Conservation (phyloP, 2,329 filamentous ascomycete genomes). For the Aspergillus clavatus region DNA sequence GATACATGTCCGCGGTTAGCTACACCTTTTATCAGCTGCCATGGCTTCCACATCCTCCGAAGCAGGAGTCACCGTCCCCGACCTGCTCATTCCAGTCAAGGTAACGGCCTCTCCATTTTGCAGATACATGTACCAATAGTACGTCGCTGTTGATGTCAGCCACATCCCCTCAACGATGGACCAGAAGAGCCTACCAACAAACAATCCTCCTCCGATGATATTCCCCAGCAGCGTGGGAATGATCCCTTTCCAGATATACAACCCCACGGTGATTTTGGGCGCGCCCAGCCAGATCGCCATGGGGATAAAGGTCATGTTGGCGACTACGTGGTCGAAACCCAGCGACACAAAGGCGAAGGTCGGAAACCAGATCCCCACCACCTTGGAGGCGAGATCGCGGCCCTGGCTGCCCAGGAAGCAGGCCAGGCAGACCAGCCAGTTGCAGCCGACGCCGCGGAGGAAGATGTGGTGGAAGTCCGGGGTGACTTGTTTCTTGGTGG, state of each 20-base stretch:
- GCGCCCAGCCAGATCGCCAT: conserved; percentile 48
- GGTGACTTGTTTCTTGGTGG: conserved; percentile 46
- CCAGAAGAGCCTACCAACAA: conserved; percentile 39
- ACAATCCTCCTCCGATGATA: conserved; percentile 50
- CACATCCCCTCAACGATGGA: neutral
- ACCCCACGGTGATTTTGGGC: conserved; percentile 41
- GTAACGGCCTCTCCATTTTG: conserved; percentile 18
- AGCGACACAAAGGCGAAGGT: conserved; percentile 52
- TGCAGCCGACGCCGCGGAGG: conserved; percentile 51
- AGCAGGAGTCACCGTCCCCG: neutral
- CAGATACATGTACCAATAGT: conserved; percentile 48
- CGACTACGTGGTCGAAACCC: conserved; percentile 53
- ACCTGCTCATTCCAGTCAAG: conserved; percentile 12
- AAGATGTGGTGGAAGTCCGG: conserved; percentile 52
- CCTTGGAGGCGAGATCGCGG: conserved; percentile 50
- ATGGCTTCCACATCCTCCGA: conserved; percentile 1
- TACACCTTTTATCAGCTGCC: neutral
- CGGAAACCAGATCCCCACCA: conserved; percentile 54
- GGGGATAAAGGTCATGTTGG: conserved; percentile 54
- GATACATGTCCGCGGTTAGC: too few relatives aligned
- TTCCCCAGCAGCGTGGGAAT: conserved; percentile 53
- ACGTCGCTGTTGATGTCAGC: conserved; percentile 22
- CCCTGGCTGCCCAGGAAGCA: conserved; percentile 44
- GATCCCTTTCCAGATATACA: conserved; percentile 57
- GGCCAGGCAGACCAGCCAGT: conserved; percentile 56